These are phyloP conservation scores for Amanita polypyramis DNA, from an alignment of 768 basidiomycete genomes.

Conservation along the genomic window DNA sequence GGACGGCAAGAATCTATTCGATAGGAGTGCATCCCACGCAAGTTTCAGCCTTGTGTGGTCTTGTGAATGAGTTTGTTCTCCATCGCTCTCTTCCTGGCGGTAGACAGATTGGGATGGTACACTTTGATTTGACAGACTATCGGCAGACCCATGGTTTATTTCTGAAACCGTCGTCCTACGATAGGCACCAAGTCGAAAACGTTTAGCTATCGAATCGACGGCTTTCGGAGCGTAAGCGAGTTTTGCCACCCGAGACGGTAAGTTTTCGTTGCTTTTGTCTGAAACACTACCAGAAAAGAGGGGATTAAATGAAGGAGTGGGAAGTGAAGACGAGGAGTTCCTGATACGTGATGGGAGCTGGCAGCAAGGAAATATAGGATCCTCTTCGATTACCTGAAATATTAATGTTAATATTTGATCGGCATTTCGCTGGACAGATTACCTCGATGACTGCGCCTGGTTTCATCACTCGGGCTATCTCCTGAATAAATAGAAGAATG, in stretches of 20 bases:
- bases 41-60: constrained; percentile 44
- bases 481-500: constrained; percentile 27
- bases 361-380: constrained; percentile 57
- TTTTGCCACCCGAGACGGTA: not conserved
- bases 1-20: constrained; percentile 41
- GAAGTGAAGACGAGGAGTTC: constrained; percentile 11
- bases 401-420: constrained; percentile 1
- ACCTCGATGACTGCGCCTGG: constrained; percentile 59
- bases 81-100: not conserved
- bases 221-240: not conserved
- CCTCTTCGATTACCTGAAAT: constrained; percentile 62
- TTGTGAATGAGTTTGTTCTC: constrained; percentile 30
- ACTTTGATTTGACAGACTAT: not conserved
- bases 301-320: constrained; percentile 12
- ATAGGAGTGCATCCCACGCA: constrained; percentile 63
- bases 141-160: not conserved
- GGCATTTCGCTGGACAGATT: constrained; percentile 6
- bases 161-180: not conserved
- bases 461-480: constrained; percentile 56
- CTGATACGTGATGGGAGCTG: constrained; percentile 8
- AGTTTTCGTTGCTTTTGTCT: constrained; percentile 1
- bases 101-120: not conserved
- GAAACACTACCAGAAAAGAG: constrained; percentile 10
- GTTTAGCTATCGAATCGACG: constrained; percentile 1
- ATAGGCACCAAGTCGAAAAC: not conserved